Evolutionary conservation across 2,329 filamentous ascomycete species (phyloP).

Genomic region (Dactylonectria macrodidyma): DNA sequence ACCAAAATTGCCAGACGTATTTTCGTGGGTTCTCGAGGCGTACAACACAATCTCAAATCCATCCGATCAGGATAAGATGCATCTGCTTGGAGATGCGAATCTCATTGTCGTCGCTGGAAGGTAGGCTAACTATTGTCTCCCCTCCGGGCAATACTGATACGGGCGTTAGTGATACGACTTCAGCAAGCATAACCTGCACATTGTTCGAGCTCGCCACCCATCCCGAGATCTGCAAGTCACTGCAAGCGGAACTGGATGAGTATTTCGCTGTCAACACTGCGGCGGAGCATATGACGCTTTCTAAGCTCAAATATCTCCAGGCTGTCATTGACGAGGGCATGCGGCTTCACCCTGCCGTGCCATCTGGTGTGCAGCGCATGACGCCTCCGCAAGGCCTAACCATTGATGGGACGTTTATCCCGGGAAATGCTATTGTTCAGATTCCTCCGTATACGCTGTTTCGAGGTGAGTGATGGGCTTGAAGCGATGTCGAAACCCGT

Average conservation of each 20-base stretch:
- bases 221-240: conserved; percentile 40
- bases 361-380: conserved; percentile 52
- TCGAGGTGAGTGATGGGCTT: conserved; percentile 53
- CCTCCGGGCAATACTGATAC: background rate
- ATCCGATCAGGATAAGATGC: conserved; percentile 41
- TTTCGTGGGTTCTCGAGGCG: conserved; percentile 24
- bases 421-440: conserved; percentile 35
- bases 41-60: conserved; percentile 17
- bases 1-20: conserved; percentile 24
- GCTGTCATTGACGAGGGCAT: conserved; percentile 59
- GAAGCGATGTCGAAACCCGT: background rate
- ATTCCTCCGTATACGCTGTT: conserved; percentile 40
- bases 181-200: conserved; percentile 50
- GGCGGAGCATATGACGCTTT: conserved; percentile 38
- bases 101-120: conserved; percentile 52
- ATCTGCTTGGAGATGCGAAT: conserved; percentile 49
- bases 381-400: conserved; percentile 56
- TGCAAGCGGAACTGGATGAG: conserved; percentile 55
- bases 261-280: conserved; percentile 29
- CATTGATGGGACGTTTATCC: conserved; percentile 37
- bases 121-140: conserved; percentile 24
- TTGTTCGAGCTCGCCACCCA: conserved; percentile 54
- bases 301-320: conserved; percentile 49
- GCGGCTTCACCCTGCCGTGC: conserved; percentile 56
- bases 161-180: conserved; percentile 52